phyloP scores from a whole-genome alignment of 768 basidiomycete species.

The Suillus alpinus region DNA sequence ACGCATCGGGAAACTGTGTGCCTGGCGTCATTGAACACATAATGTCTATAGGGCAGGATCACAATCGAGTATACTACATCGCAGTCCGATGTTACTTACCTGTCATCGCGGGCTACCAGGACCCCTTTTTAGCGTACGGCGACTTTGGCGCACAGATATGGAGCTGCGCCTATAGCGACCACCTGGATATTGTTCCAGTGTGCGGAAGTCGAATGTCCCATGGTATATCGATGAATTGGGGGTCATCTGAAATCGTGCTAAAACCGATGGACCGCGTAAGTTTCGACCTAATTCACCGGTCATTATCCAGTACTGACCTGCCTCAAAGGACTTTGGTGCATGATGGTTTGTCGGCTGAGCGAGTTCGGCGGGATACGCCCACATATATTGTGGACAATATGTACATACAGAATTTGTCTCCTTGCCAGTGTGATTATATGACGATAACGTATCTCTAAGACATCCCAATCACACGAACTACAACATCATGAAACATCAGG shows the following conservation, averaged over 20 bases:
- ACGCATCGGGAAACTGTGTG: background rate
- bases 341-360: no score
- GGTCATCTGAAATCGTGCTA: background rate
- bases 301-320: background rate
- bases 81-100: slow-evolving; percentile 4
- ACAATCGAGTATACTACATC: background rate
- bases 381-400: no score
- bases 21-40: slow-evolving; percentile 8
- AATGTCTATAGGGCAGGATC: background rate
- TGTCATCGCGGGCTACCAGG: background rate
- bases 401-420: no score
- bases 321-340: background rate
- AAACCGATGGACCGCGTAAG: slow-evolving; percentile 4
- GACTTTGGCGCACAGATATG: slow-evolving; percentile 8
- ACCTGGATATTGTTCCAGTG: slow-evolving; percentile 3
- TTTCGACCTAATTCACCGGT: background rate
- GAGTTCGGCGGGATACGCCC: no score
- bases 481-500: background rate
- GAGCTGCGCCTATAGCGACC: background rate
- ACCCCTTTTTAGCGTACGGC: slow-evolving; percentile 8
- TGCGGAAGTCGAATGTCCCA: background rate
- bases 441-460: no score
- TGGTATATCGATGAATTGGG: slow-evolving; percentile 7
- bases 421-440: no score
- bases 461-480: no score